A percentile compares a stretch with the other conserved stretches of the same genome.
phyloP scores from a whole-genome alignment of 164 flowering plant species.

The Buxus sempervirens region DNA sequence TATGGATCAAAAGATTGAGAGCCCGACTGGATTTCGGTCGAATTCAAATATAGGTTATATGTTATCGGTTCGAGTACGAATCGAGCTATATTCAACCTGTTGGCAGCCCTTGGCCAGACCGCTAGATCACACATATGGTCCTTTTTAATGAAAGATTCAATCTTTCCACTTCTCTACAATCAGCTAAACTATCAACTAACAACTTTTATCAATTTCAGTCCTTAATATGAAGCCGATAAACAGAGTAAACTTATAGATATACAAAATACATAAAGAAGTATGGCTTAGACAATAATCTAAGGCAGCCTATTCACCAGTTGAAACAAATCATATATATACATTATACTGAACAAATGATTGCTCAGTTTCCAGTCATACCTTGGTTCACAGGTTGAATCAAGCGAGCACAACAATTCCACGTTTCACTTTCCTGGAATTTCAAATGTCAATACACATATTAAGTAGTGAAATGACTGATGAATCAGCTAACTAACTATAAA shows the following conservation, averaged over 20 bases:
- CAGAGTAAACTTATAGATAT: too few relatives aligned
- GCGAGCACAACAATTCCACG: slow-evolving; percentile 19
- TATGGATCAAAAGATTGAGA: too few relatives aligned
- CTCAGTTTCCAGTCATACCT: slow-evolving; percentile 15
- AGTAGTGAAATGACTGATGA: not conserved
- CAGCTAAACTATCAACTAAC: not conserved
- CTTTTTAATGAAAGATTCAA: not conserved
- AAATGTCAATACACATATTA: not conserved
- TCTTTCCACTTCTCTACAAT: not conserved
- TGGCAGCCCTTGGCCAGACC: too few relatives aligned
- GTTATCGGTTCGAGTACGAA: too few relatives aligned
- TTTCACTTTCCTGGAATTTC: slow-evolving; percentile 23
- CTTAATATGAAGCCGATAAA: not conserved
- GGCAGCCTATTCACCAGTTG: too few relatives aligned
- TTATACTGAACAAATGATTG: not conserved
- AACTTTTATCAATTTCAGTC: not conserved
- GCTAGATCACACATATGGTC: too few relatives aligned
- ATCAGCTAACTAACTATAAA: not conserved
- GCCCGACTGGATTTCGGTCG: too few relatives aligned
- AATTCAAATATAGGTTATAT: too few relatives aligned
- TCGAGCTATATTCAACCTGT: too few relatives aligned
- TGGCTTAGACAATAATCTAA: too few relatives aligned
- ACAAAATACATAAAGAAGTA: too few relatives aligned
- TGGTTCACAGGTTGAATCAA: slow-evolving; percentile 19
- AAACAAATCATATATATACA: too few relatives aligned